Percentiles rank a stretch among this genome's conserved stretches.
Conservation (phyloP, 2,329 filamentous ascomycete genomes). For the Pseudodiploospora longispora region DNA sequence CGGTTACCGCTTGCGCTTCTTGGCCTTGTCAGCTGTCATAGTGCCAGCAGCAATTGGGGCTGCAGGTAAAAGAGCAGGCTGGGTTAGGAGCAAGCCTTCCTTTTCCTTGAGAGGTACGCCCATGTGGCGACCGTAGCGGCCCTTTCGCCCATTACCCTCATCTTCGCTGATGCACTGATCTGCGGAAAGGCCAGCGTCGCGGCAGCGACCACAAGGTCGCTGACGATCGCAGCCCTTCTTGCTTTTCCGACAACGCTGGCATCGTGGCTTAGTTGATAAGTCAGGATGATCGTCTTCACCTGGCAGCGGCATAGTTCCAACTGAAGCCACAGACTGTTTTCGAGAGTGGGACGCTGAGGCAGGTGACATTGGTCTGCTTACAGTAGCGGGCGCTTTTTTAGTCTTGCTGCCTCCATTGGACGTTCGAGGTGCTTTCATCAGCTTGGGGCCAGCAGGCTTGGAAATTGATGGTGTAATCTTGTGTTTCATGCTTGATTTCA, state of each 20-base stretch:
- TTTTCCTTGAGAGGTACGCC: slow-evolving; percentile 56
- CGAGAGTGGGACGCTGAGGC: slow-evolving; percentile 64
- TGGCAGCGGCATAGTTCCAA: slow-evolving; percentile 35
- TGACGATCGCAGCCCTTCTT: slow-evolving; percentile 99
- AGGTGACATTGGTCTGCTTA: slow-evolving; percentile 46
- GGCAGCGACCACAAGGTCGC: slow-evolving; percentile 88
- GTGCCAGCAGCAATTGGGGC: slow-evolving; percentile 30
- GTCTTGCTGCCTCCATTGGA: slow-evolving; percentile 30
- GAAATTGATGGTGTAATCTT: slow-evolving; percentile 25
- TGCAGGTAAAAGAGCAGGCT: slow-evolving; percentile 33
- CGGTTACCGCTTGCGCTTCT: slow-evolving; percentile 54
- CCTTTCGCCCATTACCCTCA: slow-evolving; percentile 93
- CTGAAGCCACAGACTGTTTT: slow-evolving; percentile 66
- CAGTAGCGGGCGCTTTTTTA: slow-evolving; percentile 40
- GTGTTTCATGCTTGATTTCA: slow-evolving; percentile 30
- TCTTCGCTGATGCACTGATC: slow-evolving; percentile 97
- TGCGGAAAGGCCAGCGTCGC: slow-evolving; percentile 85
- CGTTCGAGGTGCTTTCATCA: slow-evolving; percentile 34
- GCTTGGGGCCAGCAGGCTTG: slow-evolving; percentile 31
- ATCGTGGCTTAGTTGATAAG: slow-evolving; percentile 89
- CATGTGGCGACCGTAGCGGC: slow-evolving; percentile 73
- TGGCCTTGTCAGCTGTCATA: slow-evolving; percentile 42
- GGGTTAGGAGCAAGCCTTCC: slow-evolving; percentile 34
- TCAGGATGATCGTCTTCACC: slow-evolving; percentile 87
- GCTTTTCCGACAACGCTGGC: slow-evolving; percentile 97